Evolutionary conservation across 1,139 yeast species (phyloP).

Genomic region (Candida sanyaensis): DNA sequence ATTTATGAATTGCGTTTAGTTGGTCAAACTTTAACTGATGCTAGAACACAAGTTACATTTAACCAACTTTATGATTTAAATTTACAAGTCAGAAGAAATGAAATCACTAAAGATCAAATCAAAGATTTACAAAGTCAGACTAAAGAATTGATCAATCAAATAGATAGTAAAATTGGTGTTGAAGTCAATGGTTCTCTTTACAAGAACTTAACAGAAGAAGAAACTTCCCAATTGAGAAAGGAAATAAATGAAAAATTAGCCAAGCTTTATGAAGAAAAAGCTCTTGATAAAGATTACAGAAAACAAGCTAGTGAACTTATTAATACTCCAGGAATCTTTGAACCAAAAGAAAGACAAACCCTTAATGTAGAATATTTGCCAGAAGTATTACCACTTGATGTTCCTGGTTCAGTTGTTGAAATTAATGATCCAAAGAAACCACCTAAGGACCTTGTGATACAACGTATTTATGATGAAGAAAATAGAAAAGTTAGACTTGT

Average conservation of each 20-base stretch:
- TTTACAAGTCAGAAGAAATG: constrained; percentile 43
- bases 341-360: constrained; percentile 22
- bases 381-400: constrained; percentile 32
- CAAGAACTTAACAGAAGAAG: constrained; percentile 22
- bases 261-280: constrained; percentile 20
- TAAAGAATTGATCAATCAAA: constrained; percentile 2
- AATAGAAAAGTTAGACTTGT: constrained; percentile 28
- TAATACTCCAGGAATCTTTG: constrained; percentile 38
- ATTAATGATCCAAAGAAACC: constrained; percentile 28
- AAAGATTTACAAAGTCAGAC: constrained; percentile 17
- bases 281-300: constrained; percentile 29
- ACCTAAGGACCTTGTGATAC: constrained; percentile 35
- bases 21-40: constrained; percentile 48
- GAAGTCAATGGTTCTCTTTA: constrained; percentile 32
- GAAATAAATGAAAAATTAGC: constrained; percentile 23
- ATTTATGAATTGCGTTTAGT: constrained; percentile 31
- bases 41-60: constrained; percentile 57
- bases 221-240: constrained; percentile 18
- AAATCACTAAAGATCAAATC: constrained; percentile 35
- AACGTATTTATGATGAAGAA: constrained; percentile 34
- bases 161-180: constrained; percentile 19
- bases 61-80: constrained; percentile 50
- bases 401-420: constrained; percentile 37
- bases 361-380: constrained; percentile 34
- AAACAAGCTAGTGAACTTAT: constrained; percentile 26